These are phyloP conservation scores for Populus davidiana DNA, from an alignment of 345 rosid species.

Conservation along the genomic window DNA sequence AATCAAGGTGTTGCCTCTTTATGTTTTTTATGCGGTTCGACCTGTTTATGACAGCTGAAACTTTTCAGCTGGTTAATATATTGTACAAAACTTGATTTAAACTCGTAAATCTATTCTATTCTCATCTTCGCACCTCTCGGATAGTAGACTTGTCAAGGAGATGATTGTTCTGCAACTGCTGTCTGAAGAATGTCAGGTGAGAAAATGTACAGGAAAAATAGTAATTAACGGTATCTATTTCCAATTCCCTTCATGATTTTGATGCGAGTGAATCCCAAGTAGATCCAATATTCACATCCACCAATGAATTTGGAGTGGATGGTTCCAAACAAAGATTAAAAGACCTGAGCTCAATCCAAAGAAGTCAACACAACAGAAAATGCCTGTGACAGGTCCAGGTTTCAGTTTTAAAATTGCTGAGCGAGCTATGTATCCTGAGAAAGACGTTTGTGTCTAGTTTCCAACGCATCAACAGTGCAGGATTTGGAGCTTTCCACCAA, in stretches of 20 bases:
- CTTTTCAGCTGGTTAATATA: background rate
- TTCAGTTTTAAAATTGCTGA: too few species aligned
- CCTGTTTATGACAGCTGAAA: background rate
- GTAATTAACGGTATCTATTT: background rate
- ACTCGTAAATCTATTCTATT: background rate
- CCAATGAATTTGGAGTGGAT: too few species aligned
- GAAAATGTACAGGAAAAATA: background rate
- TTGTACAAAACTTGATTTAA: background rate
- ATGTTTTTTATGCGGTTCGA: background rate
- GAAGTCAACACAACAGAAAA: too few species aligned
- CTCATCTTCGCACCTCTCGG: background rate
- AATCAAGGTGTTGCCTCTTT: too few species aligned
- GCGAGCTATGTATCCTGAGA: too few species aligned
- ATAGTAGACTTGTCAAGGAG: background rate
- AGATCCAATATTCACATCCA: background rate
- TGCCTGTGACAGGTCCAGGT: too few species aligned
- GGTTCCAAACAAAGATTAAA: background rate
- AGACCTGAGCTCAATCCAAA: too few species aligned
- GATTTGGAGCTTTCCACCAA: too few species aligned
- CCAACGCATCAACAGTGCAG: too few species aligned
- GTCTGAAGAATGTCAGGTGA: background rate
- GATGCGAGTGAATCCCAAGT: background rate
- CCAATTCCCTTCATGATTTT: background rate
- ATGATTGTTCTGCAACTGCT: background rate
- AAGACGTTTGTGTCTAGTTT: too few species aligned